phyloP scores from a whole-genome alignment of 306 rosid genomes.

The Fragaria iinumae region DNA sequence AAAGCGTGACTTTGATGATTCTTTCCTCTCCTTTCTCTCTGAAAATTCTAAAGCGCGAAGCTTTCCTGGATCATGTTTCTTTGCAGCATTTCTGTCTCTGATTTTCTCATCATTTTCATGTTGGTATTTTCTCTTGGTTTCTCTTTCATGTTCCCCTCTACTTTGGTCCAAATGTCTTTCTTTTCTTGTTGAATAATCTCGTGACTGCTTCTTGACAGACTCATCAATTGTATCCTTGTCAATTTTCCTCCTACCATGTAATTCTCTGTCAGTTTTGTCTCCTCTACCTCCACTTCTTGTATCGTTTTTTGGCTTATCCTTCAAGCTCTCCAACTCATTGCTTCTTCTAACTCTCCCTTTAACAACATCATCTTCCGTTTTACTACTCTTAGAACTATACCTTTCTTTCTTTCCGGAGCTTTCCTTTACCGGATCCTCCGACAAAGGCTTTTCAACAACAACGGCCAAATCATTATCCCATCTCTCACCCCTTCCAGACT shows the following conservation, averaged over 20 bases:
- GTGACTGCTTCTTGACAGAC: conserved; percentile 50
- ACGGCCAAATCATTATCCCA: conserved; percentile 31
- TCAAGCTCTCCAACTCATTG: conserved; percentile 30
- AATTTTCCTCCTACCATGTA: conserved; percentile 25
- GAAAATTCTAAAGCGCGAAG: conserved; percentile 33
- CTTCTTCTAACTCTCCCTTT: conserved; percentile 43
- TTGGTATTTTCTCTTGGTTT: conserved; percentile 48
- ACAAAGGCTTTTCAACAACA: conserved; percentile 33
- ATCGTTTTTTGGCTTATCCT: conserved; percentile 23
- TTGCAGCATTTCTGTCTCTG: conserved; percentile 33
- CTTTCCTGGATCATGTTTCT: conserved; percentile 50
- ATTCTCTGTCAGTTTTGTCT: conserved; percentile 20
- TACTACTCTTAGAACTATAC: conserved; percentile 32
- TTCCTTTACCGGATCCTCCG: conserved; percentile 39
- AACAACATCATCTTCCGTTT: conserved; percentile 29
- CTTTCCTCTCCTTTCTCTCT: conserved; percentile 50
- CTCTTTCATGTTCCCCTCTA: conserved; percentile 54
- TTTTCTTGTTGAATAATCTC: conserved; percentile 41
- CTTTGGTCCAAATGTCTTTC: conserved; percentile 42
- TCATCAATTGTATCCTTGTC: conserved; percentile 28
- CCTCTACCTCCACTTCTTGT: conserved; percentile 19
- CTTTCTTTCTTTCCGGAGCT: conserved; percentile 53
- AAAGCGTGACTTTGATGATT: conserved; percentile 37
- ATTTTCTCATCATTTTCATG: conserved; percentile 47
- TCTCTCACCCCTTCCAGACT: conserved; percentile 33